Percentiles rank a stretch among this genome's conserved stretches.
Evolutionary conservation across 345 rosid genomes (phyloP).

Genomic region (Nasturtium officinale): DNA sequence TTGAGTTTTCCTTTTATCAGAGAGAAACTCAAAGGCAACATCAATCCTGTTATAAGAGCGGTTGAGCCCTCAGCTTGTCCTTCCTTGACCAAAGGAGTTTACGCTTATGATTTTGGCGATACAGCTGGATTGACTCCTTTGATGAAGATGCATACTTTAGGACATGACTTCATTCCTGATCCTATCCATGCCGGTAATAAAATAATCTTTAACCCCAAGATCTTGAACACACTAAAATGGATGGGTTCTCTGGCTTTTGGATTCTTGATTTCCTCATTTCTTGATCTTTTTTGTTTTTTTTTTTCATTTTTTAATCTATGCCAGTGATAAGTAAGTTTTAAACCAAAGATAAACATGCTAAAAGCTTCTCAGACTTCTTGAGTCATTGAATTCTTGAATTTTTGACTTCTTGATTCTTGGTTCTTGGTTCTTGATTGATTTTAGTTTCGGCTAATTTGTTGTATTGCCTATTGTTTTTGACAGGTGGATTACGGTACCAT

Average conservation of each 20-base stretch:
- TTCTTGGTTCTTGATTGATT: conserved; percentile 2
- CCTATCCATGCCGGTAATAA: conserved; percentile 89
- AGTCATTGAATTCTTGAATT: neutral
- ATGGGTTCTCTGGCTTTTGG: neutral
- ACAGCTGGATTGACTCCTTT: conserved; percentile 91
- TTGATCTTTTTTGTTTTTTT: no score
- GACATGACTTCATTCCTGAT: conserved; percentile 95
- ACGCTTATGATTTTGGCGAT: conserved; percentile 89
- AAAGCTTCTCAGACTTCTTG: conserved; percentile 2
- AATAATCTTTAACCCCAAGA: neutral
- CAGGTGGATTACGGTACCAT: conserved; percentile 92
- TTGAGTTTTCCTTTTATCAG: conserved; percentile 88
- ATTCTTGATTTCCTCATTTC: conserved; percentile 1
- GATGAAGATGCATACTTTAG: conserved; percentile 99
- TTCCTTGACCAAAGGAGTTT: conserved; percentile 79
- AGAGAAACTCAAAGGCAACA: conserved; percentile 83
- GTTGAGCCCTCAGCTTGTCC: conserved; percentile 96
- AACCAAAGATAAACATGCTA: neutral
- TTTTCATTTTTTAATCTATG: no score
- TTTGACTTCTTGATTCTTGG: neutral
- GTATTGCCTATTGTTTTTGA: conserved; percentile 8
- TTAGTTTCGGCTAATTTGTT: conserved; percentile 1
- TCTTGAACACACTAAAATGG: neutral
- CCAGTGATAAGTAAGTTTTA: neutral
- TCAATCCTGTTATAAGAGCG: conserved; percentile 78